phyloP scores from a whole-genome alignment of 805 yeast genomes.

The Starmerella sp. region DNA sequence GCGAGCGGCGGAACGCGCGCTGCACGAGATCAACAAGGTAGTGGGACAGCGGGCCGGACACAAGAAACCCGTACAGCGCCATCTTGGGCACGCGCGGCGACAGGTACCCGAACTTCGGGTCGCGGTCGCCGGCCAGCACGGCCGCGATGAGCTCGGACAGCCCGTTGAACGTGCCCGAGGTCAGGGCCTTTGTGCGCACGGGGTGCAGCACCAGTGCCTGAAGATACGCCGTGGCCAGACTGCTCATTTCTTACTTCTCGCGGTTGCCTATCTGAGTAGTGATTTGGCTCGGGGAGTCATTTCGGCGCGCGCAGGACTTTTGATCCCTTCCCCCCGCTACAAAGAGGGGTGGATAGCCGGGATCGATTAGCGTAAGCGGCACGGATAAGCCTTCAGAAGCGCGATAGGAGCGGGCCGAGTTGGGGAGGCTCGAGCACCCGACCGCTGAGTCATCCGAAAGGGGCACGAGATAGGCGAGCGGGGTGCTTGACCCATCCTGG shows the following conservation, averaged over 20 bases:
- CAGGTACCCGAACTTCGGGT: conserved; percentile 27
- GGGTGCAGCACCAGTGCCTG: conserved; percentile 25
- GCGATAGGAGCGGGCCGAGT: no score
- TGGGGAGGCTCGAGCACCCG: no score
- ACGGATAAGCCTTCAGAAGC: no score
- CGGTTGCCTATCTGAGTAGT: no score
- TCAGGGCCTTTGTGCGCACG: conserved; percentile 30
- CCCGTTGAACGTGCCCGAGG: conserved; percentile 30
- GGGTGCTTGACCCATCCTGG: no score
- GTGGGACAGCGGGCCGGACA: conserved; percentile 32
- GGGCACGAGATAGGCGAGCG: no score
- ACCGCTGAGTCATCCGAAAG: no score
- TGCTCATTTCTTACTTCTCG: conserved; percentile 3
- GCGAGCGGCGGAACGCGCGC: conserved; percentile 28
- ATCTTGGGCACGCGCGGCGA: conserved; percentile 30
- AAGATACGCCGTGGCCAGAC: conserved; percentile 20
- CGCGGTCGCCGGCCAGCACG: conserved; percentile 30
- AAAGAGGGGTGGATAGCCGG: no score
- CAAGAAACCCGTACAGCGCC: conserved; percentile 31
- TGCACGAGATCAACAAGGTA: conserved; percentile 28
- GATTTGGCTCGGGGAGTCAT: no score
- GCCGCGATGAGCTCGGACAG: conserved; percentile 30
- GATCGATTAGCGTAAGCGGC: no score
- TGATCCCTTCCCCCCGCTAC: no score
- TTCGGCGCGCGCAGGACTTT: no score